Evolutionary conservation across 805 yeast genomes (phyloP).

Genomic region (Scheffersomyces lignosus): DNA sequence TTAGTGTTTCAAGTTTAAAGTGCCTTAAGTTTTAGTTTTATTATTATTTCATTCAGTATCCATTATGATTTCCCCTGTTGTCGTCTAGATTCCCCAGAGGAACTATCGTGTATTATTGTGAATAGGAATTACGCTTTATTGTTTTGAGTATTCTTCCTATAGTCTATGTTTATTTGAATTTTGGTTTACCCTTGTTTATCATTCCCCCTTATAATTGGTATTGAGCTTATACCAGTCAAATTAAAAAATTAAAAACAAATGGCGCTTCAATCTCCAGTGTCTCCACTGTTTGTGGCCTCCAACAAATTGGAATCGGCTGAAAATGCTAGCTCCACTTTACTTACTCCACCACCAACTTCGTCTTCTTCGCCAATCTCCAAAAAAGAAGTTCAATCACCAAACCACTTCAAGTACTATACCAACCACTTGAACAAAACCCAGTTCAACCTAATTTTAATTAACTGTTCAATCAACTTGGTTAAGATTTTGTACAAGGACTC

Average conservation of each 20-base stretch:
- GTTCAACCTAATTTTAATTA: slow-evolving; percentile 39
- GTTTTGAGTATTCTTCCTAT: background rate
- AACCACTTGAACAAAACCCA: slow-evolving; percentile 39
- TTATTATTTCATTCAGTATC: background rate
- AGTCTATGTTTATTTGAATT: background rate
- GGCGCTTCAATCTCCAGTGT: slow-evolving; percentile 6
- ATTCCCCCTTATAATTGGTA: too few relatives aligned
- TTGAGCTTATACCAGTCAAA: too few relatives aligned
- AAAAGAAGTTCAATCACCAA: slow-evolving; percentile 25
- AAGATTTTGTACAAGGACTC: slow-evolving; percentile 27
- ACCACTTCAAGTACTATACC: slow-evolving; percentile 40
- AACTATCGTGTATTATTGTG: too few relatives aligned
- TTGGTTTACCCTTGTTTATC: too few relatives aligned
- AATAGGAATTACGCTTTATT: too few relatives aligned
- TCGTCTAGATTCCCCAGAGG: too few relatives aligned
- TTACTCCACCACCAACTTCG: slow-evolving; percentile 18
- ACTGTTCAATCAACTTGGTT: slow-evolving; percentile 35
- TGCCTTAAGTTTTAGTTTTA: background rate
- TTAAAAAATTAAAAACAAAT: too few relatives aligned
- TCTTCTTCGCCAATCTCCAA: slow-evolving; percentile 10
- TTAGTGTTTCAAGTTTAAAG: too few relatives aligned
- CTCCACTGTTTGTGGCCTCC: slow-evolving; percentile 1
- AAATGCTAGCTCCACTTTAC: slow-evolving; percentile 3
- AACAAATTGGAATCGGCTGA: background rate
- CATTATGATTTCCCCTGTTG: background rate